Evolutionary conservation across 805 yeast species (phyloP).

Genomic region (Clavispora vitiphila): DNA sequence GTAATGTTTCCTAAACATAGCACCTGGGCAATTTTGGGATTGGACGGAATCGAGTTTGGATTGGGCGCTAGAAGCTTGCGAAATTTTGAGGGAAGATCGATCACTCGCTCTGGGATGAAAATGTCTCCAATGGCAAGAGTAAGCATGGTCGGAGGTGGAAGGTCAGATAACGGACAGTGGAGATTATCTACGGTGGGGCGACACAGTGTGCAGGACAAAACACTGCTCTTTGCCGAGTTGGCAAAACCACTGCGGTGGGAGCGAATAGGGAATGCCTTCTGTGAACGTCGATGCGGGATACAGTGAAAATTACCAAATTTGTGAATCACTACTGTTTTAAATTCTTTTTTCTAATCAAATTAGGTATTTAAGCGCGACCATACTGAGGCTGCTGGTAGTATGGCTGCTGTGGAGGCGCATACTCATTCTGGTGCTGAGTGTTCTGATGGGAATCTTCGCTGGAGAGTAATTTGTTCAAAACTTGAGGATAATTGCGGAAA

Average conservation of each 20-base stretch:
- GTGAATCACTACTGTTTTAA: no score
- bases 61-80: slow-evolving; percentile 72
- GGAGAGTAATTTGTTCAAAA: slow-evolving; percentile 43
- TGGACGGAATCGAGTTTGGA: slow-evolving; percentile 30
- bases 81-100: slow-evolving; percentile 59
- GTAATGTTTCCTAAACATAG: slow-evolving; percentile 81
- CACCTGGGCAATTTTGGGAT: slow-evolving; percentile 74
- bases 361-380: not conserved
- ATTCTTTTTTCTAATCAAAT: no score
- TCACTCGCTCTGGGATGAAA: slow-evolving; percentile 82
- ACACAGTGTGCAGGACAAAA: not conserved
- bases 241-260: no score
- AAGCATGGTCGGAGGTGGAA: slow-evolving; percentile 23
- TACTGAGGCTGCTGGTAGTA: slow-evolving; percentile 11
- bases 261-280: no score
- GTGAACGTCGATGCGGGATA: no score
- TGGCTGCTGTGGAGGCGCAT: slow-evolving; percentile 4
- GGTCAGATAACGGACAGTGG: not conserved
- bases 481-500: slow-evolving; percentile 64
- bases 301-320: no score
- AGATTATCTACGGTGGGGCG: not conserved
- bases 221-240: not conserved
- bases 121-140: slow-evolving; percentile 81
- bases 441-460: slow-evolving; percentile 6
- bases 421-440: slow-evolving; percentile 6